Base-by-base conservation (phyloP, 148 eudicot species). In the Salicornia ramosissima region DNA sequence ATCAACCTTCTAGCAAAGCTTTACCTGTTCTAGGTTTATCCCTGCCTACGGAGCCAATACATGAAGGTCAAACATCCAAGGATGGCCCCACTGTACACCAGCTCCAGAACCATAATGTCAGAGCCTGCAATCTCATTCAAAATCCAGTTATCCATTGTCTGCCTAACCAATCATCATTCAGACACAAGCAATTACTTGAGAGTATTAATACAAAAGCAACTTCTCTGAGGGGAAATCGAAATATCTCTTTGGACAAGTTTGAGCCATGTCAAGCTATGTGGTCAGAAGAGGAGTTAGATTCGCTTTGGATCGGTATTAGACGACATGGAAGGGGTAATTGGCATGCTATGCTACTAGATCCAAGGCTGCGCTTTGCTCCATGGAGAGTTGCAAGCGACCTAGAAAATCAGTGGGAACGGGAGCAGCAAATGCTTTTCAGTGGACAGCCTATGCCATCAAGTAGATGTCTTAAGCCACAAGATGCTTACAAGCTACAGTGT, bases 241-340 rank as follows among this genome's bases (percentile, higher is more conserved):
- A 68, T 58, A 72, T 72, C 50, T 75, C 77, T 25, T 10, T 71
- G 28, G 86, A 82, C 51, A 74, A 57, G 56, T 78, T 75, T 31
- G 83, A 81, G 58, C 55, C 74, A 4, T 45, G 65, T 21, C 78
- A 71, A 60, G 68, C 46, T 3, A 34, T 58, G 73, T 87, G 92
- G 92, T 76, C 86, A 26, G 92, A 87, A 58, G 87, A 85, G 58
- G 92, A 87, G 65, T 52, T 87, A 68, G 92, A 87, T 62, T 83
- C 77, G 70, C 81, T 87, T 50, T 87, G 92, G 92, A 80, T 85
- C 11, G 92, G 92, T 74, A 76, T 87, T 29, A 78, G 92, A 61
- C 78, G 92, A 71, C 81, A 87, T 65, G 92, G 92, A 56, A 73
- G 81, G 65, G 92, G 89, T 7, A 83, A 83, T 69, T 87, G 92